Conservation (phyloP, 1,139 yeast species). For the Torulaspora globosa region DNA sequence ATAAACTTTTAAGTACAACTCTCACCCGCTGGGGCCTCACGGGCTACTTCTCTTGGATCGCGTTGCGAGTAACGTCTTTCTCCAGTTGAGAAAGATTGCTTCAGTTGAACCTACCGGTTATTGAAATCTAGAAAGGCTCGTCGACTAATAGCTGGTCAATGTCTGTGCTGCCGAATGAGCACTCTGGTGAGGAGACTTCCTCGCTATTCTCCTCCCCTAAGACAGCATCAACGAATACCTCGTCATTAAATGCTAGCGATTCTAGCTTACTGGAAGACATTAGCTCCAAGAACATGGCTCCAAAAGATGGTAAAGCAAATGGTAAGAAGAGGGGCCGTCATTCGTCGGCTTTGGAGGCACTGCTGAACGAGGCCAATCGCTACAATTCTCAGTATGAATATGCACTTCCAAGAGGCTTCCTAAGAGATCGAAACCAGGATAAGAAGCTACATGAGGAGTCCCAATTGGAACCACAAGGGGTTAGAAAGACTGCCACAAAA, state of each 20-base stretch:
- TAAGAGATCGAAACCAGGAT: conserved; percentile 14
- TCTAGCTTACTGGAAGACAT: background rate
- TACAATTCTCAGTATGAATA: conserved; percentile 37
- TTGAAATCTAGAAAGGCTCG: background rate
- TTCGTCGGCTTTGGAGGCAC: conserved; percentile 14
- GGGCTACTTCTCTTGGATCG: background rate
- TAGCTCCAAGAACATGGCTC: background rate
- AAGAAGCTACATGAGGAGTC: background rate
- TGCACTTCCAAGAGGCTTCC: conserved; percentile 25
- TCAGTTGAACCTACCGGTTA: background rate
- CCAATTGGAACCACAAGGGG: background rate
- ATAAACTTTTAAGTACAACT: background rate
- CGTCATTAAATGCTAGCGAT: conserved; percentile 1
- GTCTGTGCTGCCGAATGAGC: background rate
- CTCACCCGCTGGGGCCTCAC: background rate
- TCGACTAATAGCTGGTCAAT: background rate
- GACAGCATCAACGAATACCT: background rate
- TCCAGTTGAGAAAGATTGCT: background rate
- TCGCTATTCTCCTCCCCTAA: conserved; percentile 8
- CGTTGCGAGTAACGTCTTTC: background rate
- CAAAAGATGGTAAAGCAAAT: background rate
- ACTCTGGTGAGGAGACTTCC: background rate
- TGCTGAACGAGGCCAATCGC: conserved; percentile 40
- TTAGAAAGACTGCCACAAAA: background rate
- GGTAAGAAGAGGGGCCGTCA: conserved; percentile 6